Percentiles rank a stretch among this genome's conserved stretches.
Conservation (phyloP, 371 early-diverging fungal genomes). For the Rhizopus delemar region DNA sequence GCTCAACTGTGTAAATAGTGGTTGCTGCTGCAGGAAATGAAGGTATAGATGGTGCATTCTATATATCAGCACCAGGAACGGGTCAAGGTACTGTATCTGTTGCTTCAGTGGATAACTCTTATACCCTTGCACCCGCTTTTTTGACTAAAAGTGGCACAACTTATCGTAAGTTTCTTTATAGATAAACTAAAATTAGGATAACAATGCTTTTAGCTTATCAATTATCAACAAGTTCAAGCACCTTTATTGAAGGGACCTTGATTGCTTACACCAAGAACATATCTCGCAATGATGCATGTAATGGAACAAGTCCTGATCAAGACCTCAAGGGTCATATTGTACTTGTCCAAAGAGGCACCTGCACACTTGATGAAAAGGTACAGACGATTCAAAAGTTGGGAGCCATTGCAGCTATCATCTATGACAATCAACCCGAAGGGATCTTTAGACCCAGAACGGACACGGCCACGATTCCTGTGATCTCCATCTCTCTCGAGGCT, state of each 20-base stretch:
- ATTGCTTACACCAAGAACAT: constrained; percentile 14
- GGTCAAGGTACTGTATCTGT: constrained; percentile 53
- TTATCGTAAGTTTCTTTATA: background rate
- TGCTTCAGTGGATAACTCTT: constrained; percentile 60
- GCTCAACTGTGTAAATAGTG: constrained; percentile 25
- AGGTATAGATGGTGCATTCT: constrained; percentile 52
- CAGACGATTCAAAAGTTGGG: constrained; percentile 35
- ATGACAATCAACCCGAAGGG: constrained; percentile 25
- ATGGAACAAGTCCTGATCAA: constrained; percentile 28
- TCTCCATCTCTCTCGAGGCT: background rate
- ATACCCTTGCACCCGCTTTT: constrained; percentile 14
- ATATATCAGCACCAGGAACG: constrained; percentile 51
- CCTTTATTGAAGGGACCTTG: constrained; percentile 32
- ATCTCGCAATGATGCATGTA: constrained; percentile 20
- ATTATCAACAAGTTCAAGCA: constrained; percentile 25
- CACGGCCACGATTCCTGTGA: constrained; percentile 29
- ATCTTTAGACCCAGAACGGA: constrained; percentile 14
- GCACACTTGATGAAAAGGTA: constrained; percentile 54
- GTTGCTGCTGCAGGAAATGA: constrained; percentile 61
- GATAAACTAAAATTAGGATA: background rate
- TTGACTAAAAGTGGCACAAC: background rate
- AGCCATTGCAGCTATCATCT: constrained; percentile 59
- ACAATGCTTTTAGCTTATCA: constrained; percentile 19
- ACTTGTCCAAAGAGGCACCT: constrained; percentile 53
- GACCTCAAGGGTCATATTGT: constrained; percentile 34